phyloP scores from a whole-genome alignment of 2,329 filamentous ascomycete species.

The Trichophyton verrucosum region DNA sequence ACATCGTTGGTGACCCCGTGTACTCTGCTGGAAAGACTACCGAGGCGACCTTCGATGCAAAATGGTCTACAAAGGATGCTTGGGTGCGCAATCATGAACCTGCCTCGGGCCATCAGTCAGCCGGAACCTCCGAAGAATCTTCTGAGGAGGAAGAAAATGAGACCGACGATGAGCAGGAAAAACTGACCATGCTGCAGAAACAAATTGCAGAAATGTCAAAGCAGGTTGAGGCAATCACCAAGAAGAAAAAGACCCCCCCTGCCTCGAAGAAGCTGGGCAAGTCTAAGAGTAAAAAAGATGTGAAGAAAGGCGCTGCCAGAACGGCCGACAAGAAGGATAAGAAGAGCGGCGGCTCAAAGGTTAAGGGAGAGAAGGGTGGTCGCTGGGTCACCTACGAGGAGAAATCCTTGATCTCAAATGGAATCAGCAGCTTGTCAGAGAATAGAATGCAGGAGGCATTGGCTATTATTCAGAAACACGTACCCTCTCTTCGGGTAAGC shows the following conservation, averaged over 20 bases:
- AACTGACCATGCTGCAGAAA: conserved; percentile 54
- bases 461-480: conserved; percentile 75
- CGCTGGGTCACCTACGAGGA: conserved; percentile 61
- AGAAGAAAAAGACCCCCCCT: conserved; percentile 50
- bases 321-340: conserved; percentile 46
- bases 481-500: conserved; percentile 55
- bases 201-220: conserved; percentile 64
- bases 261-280: conserved; percentile 38
- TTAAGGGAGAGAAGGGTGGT: conserved; percentile 41
- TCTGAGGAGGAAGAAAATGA: conserved; percentile 59
- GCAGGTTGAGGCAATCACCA: conserved; percentile 43
- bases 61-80: conserved; percentile 58
- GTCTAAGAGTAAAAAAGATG: conserved; percentile 35
- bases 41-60: conserved; percentile 59
- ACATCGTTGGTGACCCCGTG: conserved; percentile 64
- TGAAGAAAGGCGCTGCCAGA: conserved; percentile 26
- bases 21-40: conserved; percentile 59
- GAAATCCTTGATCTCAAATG: conserved; percentile 81
- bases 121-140: conserved; percentile 54
- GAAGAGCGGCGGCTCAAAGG: conserved; percentile 26
- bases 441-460: conserved; percentile 69
- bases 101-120: conserved; percentile 51
- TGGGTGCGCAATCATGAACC: conserved; percentile 69
- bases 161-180: conserved; percentile 48
- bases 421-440: conserved; percentile 68